Evolutionary conservation across 2,329 filamentous ascomycete species (phyloP), one percentile per base, ranked within the genome.

Genomic region (Fusarium neocosmosporiellum): DNA sequence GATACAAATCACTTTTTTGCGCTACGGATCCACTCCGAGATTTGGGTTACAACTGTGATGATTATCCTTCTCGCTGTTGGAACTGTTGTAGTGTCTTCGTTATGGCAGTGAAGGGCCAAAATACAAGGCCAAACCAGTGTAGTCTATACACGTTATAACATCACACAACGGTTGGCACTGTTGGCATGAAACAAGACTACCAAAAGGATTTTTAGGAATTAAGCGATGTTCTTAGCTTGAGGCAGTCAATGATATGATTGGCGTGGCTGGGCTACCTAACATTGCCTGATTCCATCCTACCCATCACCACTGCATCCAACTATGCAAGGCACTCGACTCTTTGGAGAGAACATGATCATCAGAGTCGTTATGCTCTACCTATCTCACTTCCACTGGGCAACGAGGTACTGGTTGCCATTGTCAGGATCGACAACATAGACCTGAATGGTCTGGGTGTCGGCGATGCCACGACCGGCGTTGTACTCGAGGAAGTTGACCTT

Each of bases 401-500:
- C 39, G 1, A 65, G 63, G 11, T 46, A 61, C 34, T 65, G 62
- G 27, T 48, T 65, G 20, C 50, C 50, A 22, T 48, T 58, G 33
- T 61, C 62, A 3, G 66, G 62, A n/a, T 69, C 66, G 13, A 62
- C 57, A 20, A 69, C 22, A 27, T 69, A 69, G 31, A 69, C 50
- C 57, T 69, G 59, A 31, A 69, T 69, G 37, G 57, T 62, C 7
- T 50, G 39, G 5, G 37, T 61, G 27, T 69, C 66, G 29, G 57
- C 66, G 14, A 69, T 65, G n/a, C 66, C 62, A 29, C 50, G 34
- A 2, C 66, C 62, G 20, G 41, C 24, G 39, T 69, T 74, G 22
- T 65, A 68, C 55, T 68, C 66, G 24, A 68, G 66, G 27, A 68
- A 55, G 37, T 68, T 68, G 55, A 68, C 33, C 66, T 55, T 68